Evolutionary conservation across 306 rosid genomes (phyloP), one percentile per base, ranked within the genome.

Genomic region (Alnus rubra): DNA sequence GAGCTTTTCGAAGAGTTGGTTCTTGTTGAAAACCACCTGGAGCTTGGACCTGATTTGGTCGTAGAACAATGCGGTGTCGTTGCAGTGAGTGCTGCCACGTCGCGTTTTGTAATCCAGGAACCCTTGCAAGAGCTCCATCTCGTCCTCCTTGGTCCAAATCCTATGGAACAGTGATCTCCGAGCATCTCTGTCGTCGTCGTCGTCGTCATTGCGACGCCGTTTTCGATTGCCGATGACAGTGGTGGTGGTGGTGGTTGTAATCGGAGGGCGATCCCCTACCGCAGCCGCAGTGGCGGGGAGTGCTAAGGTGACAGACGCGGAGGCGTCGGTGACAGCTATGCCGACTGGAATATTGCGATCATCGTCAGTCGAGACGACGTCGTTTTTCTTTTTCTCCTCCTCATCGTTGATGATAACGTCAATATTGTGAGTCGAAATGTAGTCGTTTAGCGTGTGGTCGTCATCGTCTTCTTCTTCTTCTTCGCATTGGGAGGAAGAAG

Each of bases 131-230:
- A 89, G 88, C 82, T 80, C 88, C 86, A 89, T 89, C 88, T 89
- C 92, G 56, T 86, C 92, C 76, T 89, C 90, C 49, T 89, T 90
- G 3, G 88, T 89, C 92, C 92, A 89, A 19, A 86, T 87, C 80
- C 92, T 70, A 76, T 86, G 92, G 62, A 82, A 80, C 11, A 78
- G 69, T 70, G 28, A 23, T 23, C 82, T 76, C 83, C 90, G 65
- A 13, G 86, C 76, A 69, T 86, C 88, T 49, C 84, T 89, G 13
- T 58, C 82, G 52, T 69, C 73, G 19, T 69, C 73, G 19, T 59
- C 63, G 1, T 74, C 51, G 39, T 68, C 51, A 68, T 33, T 18
- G 39, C 80, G 78, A 15, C 51, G 80, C 16, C 90, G 73, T 33
- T 76, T 76, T 12, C 13, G 5, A 9, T 31, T 13, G 31, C 65